Conservation (phyloP, 768 basidiomycete species). For the Lactifluus rugatus region DNA sequence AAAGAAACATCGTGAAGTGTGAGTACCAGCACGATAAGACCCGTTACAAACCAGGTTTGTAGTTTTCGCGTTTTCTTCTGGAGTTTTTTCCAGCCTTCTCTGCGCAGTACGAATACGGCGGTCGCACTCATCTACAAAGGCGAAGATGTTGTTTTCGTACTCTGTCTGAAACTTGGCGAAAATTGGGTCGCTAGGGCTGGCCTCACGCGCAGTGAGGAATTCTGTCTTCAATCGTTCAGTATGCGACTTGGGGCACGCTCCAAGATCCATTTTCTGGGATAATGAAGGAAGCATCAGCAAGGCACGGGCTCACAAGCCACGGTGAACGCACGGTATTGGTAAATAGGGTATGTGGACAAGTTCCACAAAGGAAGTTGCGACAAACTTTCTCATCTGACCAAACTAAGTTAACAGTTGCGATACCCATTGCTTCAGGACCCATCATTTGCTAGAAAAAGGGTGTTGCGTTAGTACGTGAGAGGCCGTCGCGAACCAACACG, state of each 20-base stretch:
- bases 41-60: constrained; percentile 73
- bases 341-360: constrained; percentile 96
- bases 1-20: neutral
- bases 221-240: constrained; percentile 90
- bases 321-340: constrained; percentile 79
- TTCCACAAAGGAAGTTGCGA: constrained; percentile 94
- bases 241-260: constrained; percentile 94
- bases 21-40: neutral
- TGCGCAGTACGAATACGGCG: constrained; percentile 90
- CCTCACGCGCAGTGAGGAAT: constrained; percentile 70
- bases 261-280: constrained; percentile 96
- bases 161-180: constrained; percentile 87
- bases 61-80: constrained; percentile 98
- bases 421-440: constrained; percentile 99
- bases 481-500: neutral
- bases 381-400: constrained; percentile 98
- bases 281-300: neutral
- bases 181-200: constrained; percentile 67
- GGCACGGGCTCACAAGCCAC: neutral
- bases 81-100: constrained; percentile 94
- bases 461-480: constrained; percentile 26
- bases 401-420: constrained; percentile 81
- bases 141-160: constrained; percentile 91
- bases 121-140: constrained; percentile 98
- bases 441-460: constrained; percentile 81